Conservation (phyloP, 2,329 filamentous ascomycete genomes). For the Aspergillus uvarum region DNA sequence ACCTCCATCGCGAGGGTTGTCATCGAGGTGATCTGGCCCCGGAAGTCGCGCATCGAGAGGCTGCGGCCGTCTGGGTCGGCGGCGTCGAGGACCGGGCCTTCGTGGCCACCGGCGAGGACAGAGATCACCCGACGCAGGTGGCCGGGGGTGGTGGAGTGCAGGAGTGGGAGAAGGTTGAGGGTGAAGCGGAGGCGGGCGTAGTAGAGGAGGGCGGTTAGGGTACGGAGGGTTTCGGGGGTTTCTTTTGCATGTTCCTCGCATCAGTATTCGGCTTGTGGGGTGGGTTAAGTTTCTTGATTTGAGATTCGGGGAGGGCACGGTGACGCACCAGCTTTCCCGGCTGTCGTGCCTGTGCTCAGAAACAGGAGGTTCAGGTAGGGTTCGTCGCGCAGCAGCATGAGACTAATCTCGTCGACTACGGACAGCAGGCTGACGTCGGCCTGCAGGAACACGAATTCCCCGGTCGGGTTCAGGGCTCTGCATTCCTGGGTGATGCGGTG, state of each 20-base stretch:
- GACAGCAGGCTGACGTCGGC: slow-evolving; percentile 5
- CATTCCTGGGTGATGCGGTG: slow-evolving; percentile 47
- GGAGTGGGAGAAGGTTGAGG: slow-evolving; percentile 56
- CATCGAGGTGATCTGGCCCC: not conserved
- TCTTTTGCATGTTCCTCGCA: not conserved
- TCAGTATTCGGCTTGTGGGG: no score
- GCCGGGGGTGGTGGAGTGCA: slow-evolving; percentile 33
- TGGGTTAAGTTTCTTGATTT: no score
- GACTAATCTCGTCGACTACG: slow-evolving; percentile 3
- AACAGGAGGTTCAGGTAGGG: not conserved
- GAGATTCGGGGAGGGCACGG: no score
- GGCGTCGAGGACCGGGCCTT: slow-evolving; percentile 2
- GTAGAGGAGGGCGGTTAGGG: slow-evolving; percentile 52
- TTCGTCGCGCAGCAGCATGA: slow-evolving; percentile 36
- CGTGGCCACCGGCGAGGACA: not conserved
- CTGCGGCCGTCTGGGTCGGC: slow-evolving; percentile 1
- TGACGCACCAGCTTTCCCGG: not conserved
- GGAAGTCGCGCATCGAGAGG: not conserved
- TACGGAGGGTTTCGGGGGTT: slow-evolving; percentile 57
- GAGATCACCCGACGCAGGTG: slow-evolving; percentile 1
- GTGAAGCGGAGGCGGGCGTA: slow-evolving; percentile 60
- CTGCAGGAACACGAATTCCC: slow-evolving; percentile 10
- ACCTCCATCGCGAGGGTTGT: slow-evolving; percentile 2
- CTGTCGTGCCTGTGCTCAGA: not conserved
- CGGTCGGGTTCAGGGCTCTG: slow-evolving; percentile 41